Conservation (phyloP, 2,329 filamentous ascomycete species). For the Talaromyces rugulosus region DNA sequence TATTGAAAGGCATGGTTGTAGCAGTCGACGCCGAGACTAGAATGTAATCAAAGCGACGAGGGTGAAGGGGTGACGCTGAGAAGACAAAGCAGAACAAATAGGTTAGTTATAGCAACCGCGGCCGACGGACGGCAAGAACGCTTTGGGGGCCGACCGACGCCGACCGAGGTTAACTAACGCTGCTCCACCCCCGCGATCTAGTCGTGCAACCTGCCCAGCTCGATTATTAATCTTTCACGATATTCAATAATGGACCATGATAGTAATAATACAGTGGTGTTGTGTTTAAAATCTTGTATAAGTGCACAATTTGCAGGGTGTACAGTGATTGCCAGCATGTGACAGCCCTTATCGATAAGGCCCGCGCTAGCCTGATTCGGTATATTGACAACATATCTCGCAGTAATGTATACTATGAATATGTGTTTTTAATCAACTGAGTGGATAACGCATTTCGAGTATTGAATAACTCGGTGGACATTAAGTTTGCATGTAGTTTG, state of each 20-base stretch:
- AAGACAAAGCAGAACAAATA: neutral
- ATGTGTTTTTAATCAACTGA: neutral
- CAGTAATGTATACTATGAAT: neutral
- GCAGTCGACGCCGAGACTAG: neutral
- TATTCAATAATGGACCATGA: too few relatives aligned
- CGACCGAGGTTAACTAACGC: neutral
- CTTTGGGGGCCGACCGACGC: neutral
- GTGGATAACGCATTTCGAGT: neutral
- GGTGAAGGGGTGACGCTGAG: neutral
- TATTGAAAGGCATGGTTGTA: conserved; percentile 60
- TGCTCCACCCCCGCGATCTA: neutral
- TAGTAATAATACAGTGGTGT: neutral
- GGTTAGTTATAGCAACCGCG: neutral
- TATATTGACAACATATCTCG: too few relatives aligned
- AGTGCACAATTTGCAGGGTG: neutral
- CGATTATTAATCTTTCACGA: neutral
- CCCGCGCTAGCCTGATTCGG: neutral
- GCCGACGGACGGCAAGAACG: neutral
- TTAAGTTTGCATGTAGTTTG: too few relatives aligned
- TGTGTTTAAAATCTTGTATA: too few relatives aligned
- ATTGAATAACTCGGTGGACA: neutral
- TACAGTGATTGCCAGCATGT: neutral
- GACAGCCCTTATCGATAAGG: neutral
- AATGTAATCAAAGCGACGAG: neutral
- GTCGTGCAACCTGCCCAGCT: neutral